These are phyloP conservation scores for Pythium brachiatum DNA, from an alignment of 352 stramenopile genomes.

Conservation along the genomic window DNA sequence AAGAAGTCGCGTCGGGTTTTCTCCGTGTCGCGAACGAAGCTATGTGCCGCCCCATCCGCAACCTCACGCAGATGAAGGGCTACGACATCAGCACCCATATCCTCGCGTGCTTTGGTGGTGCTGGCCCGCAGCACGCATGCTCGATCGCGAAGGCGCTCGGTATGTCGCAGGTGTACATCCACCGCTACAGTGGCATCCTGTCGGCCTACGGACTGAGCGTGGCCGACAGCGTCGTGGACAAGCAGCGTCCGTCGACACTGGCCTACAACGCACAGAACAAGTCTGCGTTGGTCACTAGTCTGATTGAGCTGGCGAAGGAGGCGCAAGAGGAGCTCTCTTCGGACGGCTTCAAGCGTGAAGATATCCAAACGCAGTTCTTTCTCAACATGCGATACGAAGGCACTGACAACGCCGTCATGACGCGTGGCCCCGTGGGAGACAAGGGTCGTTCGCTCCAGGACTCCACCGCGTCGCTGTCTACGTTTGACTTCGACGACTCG, in stretches of 20 bases:
- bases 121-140: constrained; percentile 97
- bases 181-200: constrained; percentile 98
- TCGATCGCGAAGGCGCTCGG: constrained; percentile 95
- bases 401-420: constrained; percentile 99
- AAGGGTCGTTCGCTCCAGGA: constrained; percentile 35
- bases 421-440: constrained; percentile 50
- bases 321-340: constrained; percentile 66
- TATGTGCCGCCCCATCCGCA: constrained; percentile 99
- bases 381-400: constrained; percentile 98
- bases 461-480: constrained; percentile 32
- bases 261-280: constrained; percentile 62
- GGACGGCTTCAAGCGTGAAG: constrained; percentile 87
- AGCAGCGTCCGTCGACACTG: constrained; percentile 88
- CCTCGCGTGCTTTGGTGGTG: constrained; percentile 98
- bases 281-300: constrained; percentile 35
- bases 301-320: constrained; percentile 58
- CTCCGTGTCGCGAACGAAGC: constrained; percentile 98
- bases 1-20: constrained; percentile 98
- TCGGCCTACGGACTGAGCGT: constrained; percentile 97
- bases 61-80: constrained; percentile 98
- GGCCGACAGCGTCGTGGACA: constrained; percentile 97
- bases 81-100: constrained; percentile 97
- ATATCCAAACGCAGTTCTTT: constrained; percentile 93
- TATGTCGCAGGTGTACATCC: constrained; percentile 98
- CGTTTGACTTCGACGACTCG: constrained; percentile 83